Base-by-base conservation (phyloP, 2,329 filamentous ascomycete genomes). In the Geosmithia putterillii region DNA sequence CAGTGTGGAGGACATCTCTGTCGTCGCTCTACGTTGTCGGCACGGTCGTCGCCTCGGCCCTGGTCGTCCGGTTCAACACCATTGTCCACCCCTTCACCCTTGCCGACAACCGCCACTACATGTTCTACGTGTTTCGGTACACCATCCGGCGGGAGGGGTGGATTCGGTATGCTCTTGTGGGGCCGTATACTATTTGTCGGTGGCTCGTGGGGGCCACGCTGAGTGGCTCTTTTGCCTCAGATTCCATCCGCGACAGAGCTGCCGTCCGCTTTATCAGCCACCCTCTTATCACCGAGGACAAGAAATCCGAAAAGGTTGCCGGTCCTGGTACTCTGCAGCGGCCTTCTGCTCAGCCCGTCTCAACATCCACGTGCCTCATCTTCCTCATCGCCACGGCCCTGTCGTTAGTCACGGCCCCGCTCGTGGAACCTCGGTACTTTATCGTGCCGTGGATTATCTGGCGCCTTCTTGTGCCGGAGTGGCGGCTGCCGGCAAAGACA, bases 391-490 rank as follows among this genome's bases (percentile, higher is more conserved):
- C 89, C 0, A 88, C 88, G 0, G 57, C 81, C 0, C 69, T 95
- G 3, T 90, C 86, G 1, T 74, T 98, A 12, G 66, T 95, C 44
- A 92, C 87, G 1, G 89, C 92, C 0, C 89, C 92, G 0, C 73
- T 98, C 1, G 90, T 98, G 9, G 92, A 98, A 60, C 92, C 92
- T 14, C 77, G 92, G 14, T 98, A 98, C 62, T 95, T 95, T 60
- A 94, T 98, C 57, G 71, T 95, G 12, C 89, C 90, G 0, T 98
- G 88, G 87, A 75, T 95, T 8, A 80, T 95, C 54, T 96, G 89
- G 86, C 75, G 92, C 1, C 64, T 96, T 7, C 74, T 94, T 54
- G 65, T 94, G 1, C 86, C 86, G 0, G 60, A 69, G 42, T 67
- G 65, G 65, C 40, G 41, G 15, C 15, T 9, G 28, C 15, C 47